Evolutionary conservation across 306 rosid genomes (phyloP), one percentile per base, ranked within the genome.

Genomic region (Gillenia trifoliata): DNA sequence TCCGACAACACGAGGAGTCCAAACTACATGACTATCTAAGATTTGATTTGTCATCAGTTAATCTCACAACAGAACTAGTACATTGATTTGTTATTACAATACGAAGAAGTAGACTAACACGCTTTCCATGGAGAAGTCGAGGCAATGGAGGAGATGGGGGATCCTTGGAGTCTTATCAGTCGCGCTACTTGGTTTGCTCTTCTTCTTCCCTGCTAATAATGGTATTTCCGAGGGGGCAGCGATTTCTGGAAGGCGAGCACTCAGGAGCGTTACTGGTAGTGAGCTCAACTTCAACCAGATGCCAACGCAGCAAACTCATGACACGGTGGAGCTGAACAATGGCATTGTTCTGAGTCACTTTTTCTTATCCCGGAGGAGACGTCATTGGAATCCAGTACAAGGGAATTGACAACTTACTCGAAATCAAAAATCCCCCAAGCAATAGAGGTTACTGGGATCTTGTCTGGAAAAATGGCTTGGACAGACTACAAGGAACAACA

Each of bases 401-500:
- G 15, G 91, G 92, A 55, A 71, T 75, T 43, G 55, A 76, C 0
- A 88, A 86, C 80, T 10, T 91, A n/a, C 90, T 93, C 30, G 87
- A 84, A 0, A 0, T 50, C 47, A 19, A 19, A 1, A 82, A 81
- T 38, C 16, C n/a, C 1, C 28, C 26, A 17, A 0, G 29, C 2
- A 66, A 93, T 59, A 89, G 96, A 85, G 98, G 97, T 93, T 93
- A 93, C 76, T 78, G 86, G 60, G 97, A 93, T 64, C 81, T 86
- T 25, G 90, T 78, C 34, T 89, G 97, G 90, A 89, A 84, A 22
- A 85, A 75, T 7, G 83, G 55, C 62, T 57, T 70, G 78, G 68
- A 76, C 85, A 93, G 93, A 79, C 16, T 82, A 17, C 0, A 41
- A 0, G 93, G 89, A 72, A 75, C 84, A 30, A 45, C 11, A 2